Base-by-base conservation (phyloP, 139 green algal species). In the Ostreobium quekettii region DNA sequence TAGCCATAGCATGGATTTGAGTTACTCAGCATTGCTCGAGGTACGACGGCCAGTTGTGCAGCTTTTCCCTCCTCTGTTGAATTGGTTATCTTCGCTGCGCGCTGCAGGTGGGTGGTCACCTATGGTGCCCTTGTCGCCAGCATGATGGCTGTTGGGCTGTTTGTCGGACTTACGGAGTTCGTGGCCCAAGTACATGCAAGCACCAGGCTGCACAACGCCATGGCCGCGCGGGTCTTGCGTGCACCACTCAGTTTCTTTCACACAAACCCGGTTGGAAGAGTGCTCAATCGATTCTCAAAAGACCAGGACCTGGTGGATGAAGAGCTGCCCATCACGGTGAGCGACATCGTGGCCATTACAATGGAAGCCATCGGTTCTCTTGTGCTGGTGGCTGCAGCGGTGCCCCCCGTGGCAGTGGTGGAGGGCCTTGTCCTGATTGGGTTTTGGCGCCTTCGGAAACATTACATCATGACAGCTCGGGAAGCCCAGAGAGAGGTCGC, bases 161-260 rank as follows among this genome's bases (percentile, higher is more conserved):
- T 74, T 39, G 42, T 60, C 26, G 39, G 32, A 19, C 39, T 33
- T 42, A 47, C n/a, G 5, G 48, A 49, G 33, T 70, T 74, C 38
- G 19, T 30, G 11, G 31, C 47, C 15, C n/a, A 28, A 4, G 6
- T 73, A 4, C 26, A 62, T 7, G 78, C 71, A 30, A 48, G 61
- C 32, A 86, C 76, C 2, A 47, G 58, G 7, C 73, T 95, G 48
- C 85, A 95, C 71, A 67, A 84, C 53, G 38, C 39, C 60, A 85
- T 86, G 74, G 39, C 74, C 11, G n/a, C 39, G 30, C 56, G 73
- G 47, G 84, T 93, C 31, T 66, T 98, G 70, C 78, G 85, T 1
- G 79, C 86, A 0, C 91, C 92, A 1, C 80, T 97, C 36, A 78
- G 80, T 2, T 98, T 98, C 80, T 98, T 97, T 75, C 87, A 97